A percentile compares a stretch with the other conserved stretches of the same genome.
phyloP scores from a whole-genome alignment of 2,329 filamentous ascomycete species.

The Aspergillus ochraceoroseus region DNA sequence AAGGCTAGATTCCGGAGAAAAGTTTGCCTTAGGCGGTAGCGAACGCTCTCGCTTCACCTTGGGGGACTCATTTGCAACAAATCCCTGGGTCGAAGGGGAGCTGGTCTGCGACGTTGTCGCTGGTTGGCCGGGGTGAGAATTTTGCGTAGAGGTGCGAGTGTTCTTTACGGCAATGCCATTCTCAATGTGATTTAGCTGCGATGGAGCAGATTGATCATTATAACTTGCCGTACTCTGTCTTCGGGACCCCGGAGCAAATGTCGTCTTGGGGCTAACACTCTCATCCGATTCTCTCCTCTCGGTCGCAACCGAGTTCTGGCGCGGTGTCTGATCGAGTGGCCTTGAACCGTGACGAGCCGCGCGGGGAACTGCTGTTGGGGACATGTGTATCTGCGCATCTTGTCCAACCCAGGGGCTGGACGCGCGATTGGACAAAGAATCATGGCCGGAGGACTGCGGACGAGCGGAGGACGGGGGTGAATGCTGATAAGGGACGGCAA shows the following conservation, averaged over 20 bases:
- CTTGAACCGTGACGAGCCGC: slow-evolving; percentile 43
- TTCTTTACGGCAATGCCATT: slow-evolving; percentile 28
- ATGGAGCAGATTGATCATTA: slow-evolving; percentile 25
- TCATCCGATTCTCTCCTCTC: slow-evolving; percentile 66
- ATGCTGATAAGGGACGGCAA: slow-evolving; percentile 33
- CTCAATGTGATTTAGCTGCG: slow-evolving; percentile 25
- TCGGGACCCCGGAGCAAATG: slow-evolving; percentile 27
- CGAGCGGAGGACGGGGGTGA: slow-evolving; percentile 37
- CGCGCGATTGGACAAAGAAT: slow-evolving; percentile 30
- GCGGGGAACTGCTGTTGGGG: slow-evolving; percentile 29
- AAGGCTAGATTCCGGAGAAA: slow-evolving; percentile 17
- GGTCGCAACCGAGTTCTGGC: slow-evolving; percentile 47
- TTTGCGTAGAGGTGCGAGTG: slow-evolving; percentile 18
- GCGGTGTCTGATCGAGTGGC: slow-evolving; percentile 27
- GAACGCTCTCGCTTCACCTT: slow-evolving; percentile 12
- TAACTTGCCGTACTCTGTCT: slow-evolving; percentile 27
- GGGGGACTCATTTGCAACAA: slow-evolving; percentile 17
- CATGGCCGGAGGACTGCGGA: slow-evolving; percentile 37
- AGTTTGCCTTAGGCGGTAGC: slow-evolving; percentile 25
- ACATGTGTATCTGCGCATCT: slow-evolving; percentile 30
- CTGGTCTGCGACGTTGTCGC: slow-evolving; percentile 23
- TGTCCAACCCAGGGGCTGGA: slow-evolving; percentile 33
- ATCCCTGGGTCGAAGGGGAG: slow-evolving; percentile 25
- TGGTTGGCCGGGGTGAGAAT: slow-evolving; percentile 14
- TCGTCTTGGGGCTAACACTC: slow-evolving; percentile 74